Conservation (phyloP, 768 basidiomycete genomes). For the Tubosaeta brunneosetosa region DNA sequence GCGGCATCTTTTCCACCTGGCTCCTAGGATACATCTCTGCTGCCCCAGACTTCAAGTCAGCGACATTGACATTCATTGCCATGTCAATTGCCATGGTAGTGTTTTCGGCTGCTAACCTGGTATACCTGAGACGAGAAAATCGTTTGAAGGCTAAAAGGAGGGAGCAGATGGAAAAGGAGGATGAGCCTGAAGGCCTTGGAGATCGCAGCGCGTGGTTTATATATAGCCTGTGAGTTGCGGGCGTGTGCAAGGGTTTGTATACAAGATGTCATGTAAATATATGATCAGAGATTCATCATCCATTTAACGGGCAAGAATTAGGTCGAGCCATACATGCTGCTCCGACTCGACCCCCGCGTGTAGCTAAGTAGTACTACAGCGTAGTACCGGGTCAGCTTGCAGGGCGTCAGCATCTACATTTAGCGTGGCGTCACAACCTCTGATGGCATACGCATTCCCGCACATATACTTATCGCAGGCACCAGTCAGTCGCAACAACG, state of each 20-base stretch:
- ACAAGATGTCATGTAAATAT: background rate
- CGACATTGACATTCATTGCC: conserved; percentile 34
- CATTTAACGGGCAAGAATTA: background rate
- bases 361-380: too few relatives aligned
- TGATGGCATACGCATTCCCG: too few relatives aligned
- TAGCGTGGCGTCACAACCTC: too few relatives aligned
- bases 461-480: too few relatives aligned
- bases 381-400: too few relatives aligned
- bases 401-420: too few relatives aligned
- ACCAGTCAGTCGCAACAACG: too few relatives aligned
- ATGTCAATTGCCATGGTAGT: conserved; percentile 39
- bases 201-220: conserved; percentile 55
- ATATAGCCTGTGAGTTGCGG: conserved; percentile 38
- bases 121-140: conserved; percentile 42
- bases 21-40: conserved; percentile 48
- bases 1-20: conserved; percentile 61
- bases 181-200: conserved; percentile 42
- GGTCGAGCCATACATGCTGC: too few relatives aligned
- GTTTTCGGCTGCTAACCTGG: conserved; percentile 34
- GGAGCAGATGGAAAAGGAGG: conserved; percentile 23
- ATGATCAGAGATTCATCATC: background rate
- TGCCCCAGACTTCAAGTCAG: conserved; percentile 45
- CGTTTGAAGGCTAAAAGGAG: conserved; percentile 39
- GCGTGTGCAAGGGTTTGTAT: background rate
- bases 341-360: too few relatives aligned